Conservation (phyloP, 768 basidiomycete species). For the Rhodotorula babjevae region DNA sequence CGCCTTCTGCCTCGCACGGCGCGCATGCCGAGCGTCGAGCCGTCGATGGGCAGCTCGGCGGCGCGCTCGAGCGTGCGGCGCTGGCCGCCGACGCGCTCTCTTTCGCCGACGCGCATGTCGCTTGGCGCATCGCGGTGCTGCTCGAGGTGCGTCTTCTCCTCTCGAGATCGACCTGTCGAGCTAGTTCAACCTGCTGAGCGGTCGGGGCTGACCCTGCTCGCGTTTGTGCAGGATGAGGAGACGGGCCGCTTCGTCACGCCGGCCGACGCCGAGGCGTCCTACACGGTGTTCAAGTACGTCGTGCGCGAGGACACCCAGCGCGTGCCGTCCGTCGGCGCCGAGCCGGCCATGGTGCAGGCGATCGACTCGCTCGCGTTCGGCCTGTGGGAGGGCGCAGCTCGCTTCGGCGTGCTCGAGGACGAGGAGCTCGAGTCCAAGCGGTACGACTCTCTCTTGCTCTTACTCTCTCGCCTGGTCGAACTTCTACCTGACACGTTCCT, state of each 20-base stretch:
- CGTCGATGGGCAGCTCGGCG: neutral
- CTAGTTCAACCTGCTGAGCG: too few relatives aligned
- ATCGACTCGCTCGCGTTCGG: neutral
- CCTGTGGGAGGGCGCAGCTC: conserved; percentile 16
- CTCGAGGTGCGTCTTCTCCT: conserved; percentile 1
- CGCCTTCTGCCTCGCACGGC: neutral
- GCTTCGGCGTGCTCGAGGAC: conserved; percentile 40
- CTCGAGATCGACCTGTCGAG: too few relatives aligned
- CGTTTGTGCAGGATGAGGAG: conserved; percentile 59
- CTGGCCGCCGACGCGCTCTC: conserved; percentile 6
- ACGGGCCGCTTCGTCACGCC: conserved; percentile 50
- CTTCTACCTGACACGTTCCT: neutral
- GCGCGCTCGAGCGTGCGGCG: conserved; percentile 12
- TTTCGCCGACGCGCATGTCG: conserved; percentile 18
- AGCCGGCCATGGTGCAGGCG: conserved; percentile 52
- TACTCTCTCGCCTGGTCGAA: neutral
- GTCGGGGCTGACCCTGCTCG: too few relatives aligned
- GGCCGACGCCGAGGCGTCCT: neutral
- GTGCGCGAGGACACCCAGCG: conserved; percentile 21
- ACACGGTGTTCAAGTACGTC: neutral
- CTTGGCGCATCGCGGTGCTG: conserved; percentile 2
- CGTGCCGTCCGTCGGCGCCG: conserved; percentile 52
- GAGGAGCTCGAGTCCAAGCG: conserved; percentile 21
- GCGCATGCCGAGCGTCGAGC: too few relatives aligned
- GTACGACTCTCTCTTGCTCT: neutral